These are phyloP conservation scores for Fusarium sp. DNA, from an alignment of 2,329 filamentous ascomycete species.

Conservation along the genomic window DNA sequence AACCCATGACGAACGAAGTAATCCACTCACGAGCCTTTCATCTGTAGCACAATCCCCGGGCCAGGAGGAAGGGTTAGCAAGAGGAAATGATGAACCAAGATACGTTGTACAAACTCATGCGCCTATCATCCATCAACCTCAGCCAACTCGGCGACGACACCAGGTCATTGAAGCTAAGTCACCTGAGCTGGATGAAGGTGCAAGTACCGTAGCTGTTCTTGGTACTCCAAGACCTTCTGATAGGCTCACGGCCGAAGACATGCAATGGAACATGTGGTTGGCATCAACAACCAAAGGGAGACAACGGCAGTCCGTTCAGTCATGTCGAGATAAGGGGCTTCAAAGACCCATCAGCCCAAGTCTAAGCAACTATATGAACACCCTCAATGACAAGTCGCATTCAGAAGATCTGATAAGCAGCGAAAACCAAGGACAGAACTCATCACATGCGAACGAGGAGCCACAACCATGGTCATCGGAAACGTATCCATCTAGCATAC, in stretches of 20 bases:
- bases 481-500: background rate
- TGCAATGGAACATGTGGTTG: constrained; percentile 37
- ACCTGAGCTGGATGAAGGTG: constrained; percentile 11
- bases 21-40: background rate
- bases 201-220: constrained; percentile 23
- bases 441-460: background rate
- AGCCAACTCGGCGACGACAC: constrained; percentile 28
- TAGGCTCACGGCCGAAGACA: constrained; percentile 23
- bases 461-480: background rate
- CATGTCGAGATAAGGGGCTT: background rate
- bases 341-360: constrained; percentile 21
- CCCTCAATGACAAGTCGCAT: constrained; percentile 9
- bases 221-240: constrained; percentile 3
- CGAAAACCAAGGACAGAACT: background rate
- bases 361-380: constrained; percentile 19
- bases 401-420: background rate
- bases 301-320: background rate
- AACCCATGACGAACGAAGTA: background rate
- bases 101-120: constrained; percentile 25
- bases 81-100: constrained; percentile 9
- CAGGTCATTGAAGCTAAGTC: constrained; percentile 18
- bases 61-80: background rate
- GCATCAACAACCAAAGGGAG: background rate
- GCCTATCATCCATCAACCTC: constrained; percentile 40
- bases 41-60: background rate